These are phyloP conservation scores for Calonectria multiphialidica DNA, from an alignment of 2,329 filamentous ascomycete genomes.

Conservation along the genomic window DNA sequence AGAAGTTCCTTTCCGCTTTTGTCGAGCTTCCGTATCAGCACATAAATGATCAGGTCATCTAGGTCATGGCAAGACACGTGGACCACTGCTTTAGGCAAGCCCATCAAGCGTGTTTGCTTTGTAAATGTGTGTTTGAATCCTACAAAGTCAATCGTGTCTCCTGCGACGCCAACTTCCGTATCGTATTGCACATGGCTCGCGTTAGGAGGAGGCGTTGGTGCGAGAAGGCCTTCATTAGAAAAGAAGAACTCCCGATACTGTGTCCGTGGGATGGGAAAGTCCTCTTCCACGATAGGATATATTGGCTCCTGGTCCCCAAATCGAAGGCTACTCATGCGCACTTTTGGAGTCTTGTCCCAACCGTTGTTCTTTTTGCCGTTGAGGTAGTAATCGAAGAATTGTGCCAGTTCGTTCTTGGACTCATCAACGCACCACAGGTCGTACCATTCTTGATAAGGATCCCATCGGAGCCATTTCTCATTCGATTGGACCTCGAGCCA, in stretches of 20 bases:
- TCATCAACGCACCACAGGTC: not conserved
- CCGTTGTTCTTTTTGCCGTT: conserved; percentile 11
- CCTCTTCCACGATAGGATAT: conserved; percentile 11
- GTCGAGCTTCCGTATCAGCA: not conserved
- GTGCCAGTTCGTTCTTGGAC: not conserved
- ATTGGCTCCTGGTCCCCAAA: conserved; percentile 33
- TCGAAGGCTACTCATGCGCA: not conserved
- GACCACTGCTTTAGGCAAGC: not conserved
- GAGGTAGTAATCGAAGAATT: conserved; percentile 8
- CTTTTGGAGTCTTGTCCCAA: conserved; percentile 2
- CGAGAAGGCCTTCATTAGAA: not conserved
- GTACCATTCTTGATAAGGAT: conserved; percentile 18
- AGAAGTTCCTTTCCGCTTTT: not conserved
- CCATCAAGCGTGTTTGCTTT: not conserved
- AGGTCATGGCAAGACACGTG: not conserved
- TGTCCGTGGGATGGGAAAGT: not conserved
- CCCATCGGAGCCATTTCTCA: conserved; percentile 57
- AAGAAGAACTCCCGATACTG: not conserved
- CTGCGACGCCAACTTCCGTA: not conserved
- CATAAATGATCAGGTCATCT: not conserved
- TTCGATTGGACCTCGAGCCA: conserved; percentile 50
- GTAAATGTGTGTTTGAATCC: not conserved
- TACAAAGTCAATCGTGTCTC: not conserved
- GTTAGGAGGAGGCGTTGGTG: not conserved
- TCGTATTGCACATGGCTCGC: not conserved